Percentiles rank a stretch among this genome's conserved stretches.
phyloP scores from a whole-genome alignment of 2,329 filamentous ascomycete species.

The Exophiala oligosperma region DNA sequence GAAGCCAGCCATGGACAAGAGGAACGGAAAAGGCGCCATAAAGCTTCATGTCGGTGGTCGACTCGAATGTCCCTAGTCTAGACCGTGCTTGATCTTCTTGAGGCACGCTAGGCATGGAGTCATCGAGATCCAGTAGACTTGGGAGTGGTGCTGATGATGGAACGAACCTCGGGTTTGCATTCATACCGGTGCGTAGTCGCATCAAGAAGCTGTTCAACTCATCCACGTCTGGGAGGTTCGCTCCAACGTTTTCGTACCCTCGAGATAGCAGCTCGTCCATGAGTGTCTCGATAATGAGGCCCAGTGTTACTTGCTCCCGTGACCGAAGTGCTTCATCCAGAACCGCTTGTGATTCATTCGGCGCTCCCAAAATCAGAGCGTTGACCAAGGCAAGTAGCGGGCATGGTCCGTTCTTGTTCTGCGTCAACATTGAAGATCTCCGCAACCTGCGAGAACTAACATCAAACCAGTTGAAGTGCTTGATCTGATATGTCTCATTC shows the following conservation, averaged over 20 bases:
- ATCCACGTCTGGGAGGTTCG: slow-evolving; percentile 76
- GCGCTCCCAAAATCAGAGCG: slow-evolving; percentile 80
- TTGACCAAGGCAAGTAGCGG: slow-evolving; percentile 92
- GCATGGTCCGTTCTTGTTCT: slow-evolving; percentile 93
- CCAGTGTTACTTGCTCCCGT: slow-evolving; percentile 84
- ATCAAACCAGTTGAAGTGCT: slow-evolving; percentile 85
- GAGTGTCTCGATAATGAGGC: slow-evolving; percentile 80
- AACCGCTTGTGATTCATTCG: slow-evolving; percentile 64
- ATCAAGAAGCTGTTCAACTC: slow-evolving; percentile 87
- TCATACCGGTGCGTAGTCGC: slow-evolving; percentile 93
- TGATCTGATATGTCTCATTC: slow-evolving; percentile 86
- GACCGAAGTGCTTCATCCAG: slow-evolving; percentile 75
- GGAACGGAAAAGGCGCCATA: slow-evolving; percentile 89
- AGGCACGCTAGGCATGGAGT: slow-evolving; percentile 23
- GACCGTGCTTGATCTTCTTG: slow-evolving; percentile 20
- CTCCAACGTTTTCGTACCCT: slow-evolving; percentile 55
- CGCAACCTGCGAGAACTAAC: slow-evolving; percentile 62
- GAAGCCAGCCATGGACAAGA: slow-evolving; percentile 90
- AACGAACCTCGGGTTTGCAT: slow-evolving; percentile 89
- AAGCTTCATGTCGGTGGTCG: slow-evolving; percentile 83
- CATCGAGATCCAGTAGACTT: slow-evolving; percentile 36
- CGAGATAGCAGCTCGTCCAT: slow-evolving; percentile 91
- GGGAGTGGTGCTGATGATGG: slow-evolving; percentile 54
- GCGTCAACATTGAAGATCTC: slow-evolving; percentile 82
- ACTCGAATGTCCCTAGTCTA: slow-evolving; percentile 74